Evolutionary conservation across 495 filamentous ascomycete species (phyloP), one percentile per base, ranked within the genome.

Genomic region (Hyaloscypha variabilis): DNA sequence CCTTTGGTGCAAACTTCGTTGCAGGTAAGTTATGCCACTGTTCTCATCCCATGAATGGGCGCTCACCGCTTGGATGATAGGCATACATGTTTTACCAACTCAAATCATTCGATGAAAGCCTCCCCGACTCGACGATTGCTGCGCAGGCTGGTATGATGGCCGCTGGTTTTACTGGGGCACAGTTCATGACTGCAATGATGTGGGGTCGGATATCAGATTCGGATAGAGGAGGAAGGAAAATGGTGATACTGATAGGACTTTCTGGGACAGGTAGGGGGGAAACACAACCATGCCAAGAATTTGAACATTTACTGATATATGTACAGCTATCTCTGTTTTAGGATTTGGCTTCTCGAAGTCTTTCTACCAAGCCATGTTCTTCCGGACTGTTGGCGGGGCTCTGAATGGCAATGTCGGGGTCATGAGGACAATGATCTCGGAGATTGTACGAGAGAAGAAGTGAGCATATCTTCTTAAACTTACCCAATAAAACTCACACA

Each of bases 331-430:
- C 21, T 90, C 88, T 2, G 87, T 86, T 68, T 57, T 93, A 28
- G 91, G 91, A 17, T 94, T 94, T 67, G 91, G 90, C 3, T 94
- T 94, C 75, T 84, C 88, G 19, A 87, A 82, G n/a, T 84, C 81
- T 19, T 94, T 94, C 67, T 81, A 81, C 73, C 85, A 88, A 73
- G 91, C 91, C 23, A 78, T 93, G 66, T 76, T 90, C 53, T 96
- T 91, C 77, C 80, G 91, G 34, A 86, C 80, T 21, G 73, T 93
- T 52, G 92, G 90, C 6, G 91, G 92, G 26, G 84, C 85, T 8
- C 85, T 92, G 60, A 96, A 96, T 73, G 91, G 92, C 0, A 95
- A 92, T 67, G 86, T 92, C 4, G 90, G 90, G 0, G 89, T 93
- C 49, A 87, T 94, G 76, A 79, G 91, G 50, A 94, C 90, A 0